phyloP scores from a whole-genome alignment of 1,284 basidiomycete species.

The Macrocystidia cucumis region DNA sequence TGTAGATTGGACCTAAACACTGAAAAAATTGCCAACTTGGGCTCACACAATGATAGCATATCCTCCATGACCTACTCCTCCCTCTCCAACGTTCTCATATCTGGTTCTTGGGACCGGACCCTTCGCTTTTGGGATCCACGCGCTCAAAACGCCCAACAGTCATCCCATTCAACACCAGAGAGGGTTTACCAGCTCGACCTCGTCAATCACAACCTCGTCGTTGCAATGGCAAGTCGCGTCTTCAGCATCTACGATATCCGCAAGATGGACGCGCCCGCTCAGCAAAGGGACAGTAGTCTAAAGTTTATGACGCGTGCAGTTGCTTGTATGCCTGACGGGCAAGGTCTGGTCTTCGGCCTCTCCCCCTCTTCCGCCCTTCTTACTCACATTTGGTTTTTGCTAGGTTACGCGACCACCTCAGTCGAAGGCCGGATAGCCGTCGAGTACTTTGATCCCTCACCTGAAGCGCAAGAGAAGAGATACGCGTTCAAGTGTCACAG shows the following conservation, averaged over 20 bases:
- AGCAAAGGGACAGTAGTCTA: slow-evolving; percentile 85
- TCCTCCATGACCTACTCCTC: slow-evolving; percentile 52
- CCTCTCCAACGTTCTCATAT: slow-evolving; percentile 59
- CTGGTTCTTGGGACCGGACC: slow-evolving; percentile 88
- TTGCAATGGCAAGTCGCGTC: slow-evolving; percentile 84
- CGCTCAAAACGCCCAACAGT: slow-evolving; percentile 45
- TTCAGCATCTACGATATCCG: slow-evolving; percentile 85
- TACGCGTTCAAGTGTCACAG: slow-evolving; percentile 99
- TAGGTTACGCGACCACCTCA: slow-evolving; percentile 89
- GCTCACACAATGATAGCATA: slow-evolving; percentile 60
- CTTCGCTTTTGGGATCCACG: slow-evolving; percentile 86
- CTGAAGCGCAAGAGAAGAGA: slow-evolving; percentile 78
- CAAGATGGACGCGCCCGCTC: slow-evolving; percentile 64
- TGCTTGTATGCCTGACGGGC: slow-evolving; percentile 87
- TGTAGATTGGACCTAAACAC: slow-evolving; percentile 53
- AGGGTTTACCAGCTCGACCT: slow-evolving; percentile 81
- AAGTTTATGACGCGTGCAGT: slow-evolving; percentile 93
- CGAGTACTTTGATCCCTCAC: slow-evolving; percentile 89
- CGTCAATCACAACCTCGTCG: slow-evolving; percentile 70
- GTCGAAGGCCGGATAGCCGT: slow-evolving; percentile 97
- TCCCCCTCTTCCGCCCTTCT: slow-evolving; percentile 1
- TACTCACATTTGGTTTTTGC: not conserved
- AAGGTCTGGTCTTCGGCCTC: slow-evolving; percentile 44
- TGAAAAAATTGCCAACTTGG: slow-evolving; percentile 56
- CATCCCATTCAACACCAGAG: slow-evolving; percentile 69